Base-by-base conservation (phyloP, 2,329 filamentous ascomycete species). In the Sporothrix protearum region DNA sequence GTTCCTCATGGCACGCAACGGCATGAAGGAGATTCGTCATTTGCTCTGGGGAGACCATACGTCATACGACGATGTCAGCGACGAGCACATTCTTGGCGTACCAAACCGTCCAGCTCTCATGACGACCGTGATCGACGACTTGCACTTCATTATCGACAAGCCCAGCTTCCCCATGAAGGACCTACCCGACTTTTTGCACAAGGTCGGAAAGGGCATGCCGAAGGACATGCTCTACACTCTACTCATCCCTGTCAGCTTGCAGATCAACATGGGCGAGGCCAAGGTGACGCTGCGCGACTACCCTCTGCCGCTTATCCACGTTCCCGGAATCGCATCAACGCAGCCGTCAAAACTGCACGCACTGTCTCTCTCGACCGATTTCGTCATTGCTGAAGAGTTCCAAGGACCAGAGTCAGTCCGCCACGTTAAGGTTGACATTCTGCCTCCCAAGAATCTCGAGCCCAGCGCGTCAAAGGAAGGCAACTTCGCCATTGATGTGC, bases 191-290 rank as follows among this genome's bases (percentile, higher is more conserved):
- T 99, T 97, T 78, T 83, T 99, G 33, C 87, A 97, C 78, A 88
- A 89, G 64, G 90, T 98, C 72, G 96, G 96, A n/a, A 99, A 99
- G 82, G 96, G 96, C 0, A 96, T 99, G 89, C 96, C 96, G 0
- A 86, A 89, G 74, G 91, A 96, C 77, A 99, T 94, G 87, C 85
- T 95, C 77, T 99, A 98, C 79, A 90, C 93, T 10, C 84, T 99
- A 25, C 85, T 99, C 22, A 84, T 99, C 12, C 96, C 96, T 0
- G 93, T 97, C 90, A 92, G 92, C 79, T 86, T 99, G 2, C 90
- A 93, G 75, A 86, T 99, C 74, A 92, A 92, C 73, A 94, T 97
- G 89, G 92, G 94, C 67, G 96, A 99, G 80, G 93, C 91, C 10
- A 90, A 92, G 73, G 86, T 96, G n/a, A 91, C 90, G 16, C 83